phyloP scores from a whole-genome alignment of 2,329 filamentous ascomycete genomes.

The Chrysosporium keratinophilum region DNA sequence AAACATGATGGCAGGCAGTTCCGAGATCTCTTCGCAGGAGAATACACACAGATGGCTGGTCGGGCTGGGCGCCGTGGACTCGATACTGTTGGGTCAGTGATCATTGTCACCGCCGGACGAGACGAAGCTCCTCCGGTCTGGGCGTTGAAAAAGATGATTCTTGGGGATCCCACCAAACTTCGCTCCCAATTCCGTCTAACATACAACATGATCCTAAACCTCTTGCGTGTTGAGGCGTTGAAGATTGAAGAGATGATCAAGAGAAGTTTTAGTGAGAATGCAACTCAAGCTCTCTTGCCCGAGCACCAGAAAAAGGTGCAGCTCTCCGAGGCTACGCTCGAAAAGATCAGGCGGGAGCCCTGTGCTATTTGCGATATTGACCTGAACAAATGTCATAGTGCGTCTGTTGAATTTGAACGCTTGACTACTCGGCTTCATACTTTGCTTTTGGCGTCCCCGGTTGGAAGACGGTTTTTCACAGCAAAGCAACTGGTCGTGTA shows the following conservation, averaged over 20 bases:
- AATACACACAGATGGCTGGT: constrained; percentile 98
- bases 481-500: constrained; percentile 71
- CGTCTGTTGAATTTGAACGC: constrained; percentile 66
- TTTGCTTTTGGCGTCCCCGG: constrained; percentile 64
- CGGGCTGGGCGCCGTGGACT: constrained; percentile 86
- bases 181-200: constrained; percentile 93
- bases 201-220: constrained; percentile 98
- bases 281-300: constrained; percentile 83
- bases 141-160: constrained; percentile 82
- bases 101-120: constrained; percentile 70
- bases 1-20: constrained; percentile 93
- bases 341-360: constrained; percentile 74
- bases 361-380: constrained; percentile 73
- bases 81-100: constrained; percentile 85
- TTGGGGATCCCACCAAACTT: constrained; percentile 89
- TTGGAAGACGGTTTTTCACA: constrained; percentile 69
- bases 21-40: constrained; percentile 80
- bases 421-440: constrained; percentile 74
- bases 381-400: constrained; percentile 70
- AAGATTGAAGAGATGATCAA: constrained; percentile 99
- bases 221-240: constrained; percentile 85
- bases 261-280: constrained; percentile 96
- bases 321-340: constrained; percentile 79
- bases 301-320: constrained; percentile 95
- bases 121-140: constrained; percentile 81